These are phyloP conservation scores for Chalaropsis thielavioides DNA, from an alignment of 2,329 filamentous ascomycete genomes.

Conservation along the genomic window DNA sequence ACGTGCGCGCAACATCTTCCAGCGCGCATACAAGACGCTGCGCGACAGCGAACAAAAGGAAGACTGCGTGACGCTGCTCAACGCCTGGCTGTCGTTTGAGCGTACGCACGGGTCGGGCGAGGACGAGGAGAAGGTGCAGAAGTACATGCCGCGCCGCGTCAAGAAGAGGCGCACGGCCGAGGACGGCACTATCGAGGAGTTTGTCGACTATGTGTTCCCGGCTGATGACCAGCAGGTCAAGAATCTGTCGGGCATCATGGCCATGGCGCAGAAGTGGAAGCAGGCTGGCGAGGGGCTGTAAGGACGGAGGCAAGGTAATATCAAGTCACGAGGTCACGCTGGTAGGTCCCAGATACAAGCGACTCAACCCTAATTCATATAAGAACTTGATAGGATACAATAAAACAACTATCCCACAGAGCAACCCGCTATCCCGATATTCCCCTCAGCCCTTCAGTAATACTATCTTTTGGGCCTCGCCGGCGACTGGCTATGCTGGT, in stretches of 20 bases:
- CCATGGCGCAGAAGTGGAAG: conserved; percentile 83
- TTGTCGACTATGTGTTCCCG: conserved; percentile 93
- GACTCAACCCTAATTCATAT: background rate
- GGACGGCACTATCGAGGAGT: conserved; percentile 91
- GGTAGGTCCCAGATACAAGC: background rate
- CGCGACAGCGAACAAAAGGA: conserved; percentile 84
- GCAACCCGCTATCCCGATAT: background rate
- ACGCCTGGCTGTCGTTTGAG: conserved; percentile 88
- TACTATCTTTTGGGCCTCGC: background rate
- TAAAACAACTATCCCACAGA: background rate
- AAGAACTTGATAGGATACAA: background rate
- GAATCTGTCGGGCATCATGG: conserved; percentile 69
- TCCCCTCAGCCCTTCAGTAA: background rate
- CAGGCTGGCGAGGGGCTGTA: conserved; percentile 34
- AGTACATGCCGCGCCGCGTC: conserved; percentile 82
- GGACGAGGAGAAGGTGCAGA: conserved; percentile 70
- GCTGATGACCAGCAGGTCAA: conserved; percentile 79
- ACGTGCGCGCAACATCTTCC: conserved; percentile 70
- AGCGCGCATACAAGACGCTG: conserved; percentile 72
- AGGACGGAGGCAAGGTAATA: conserved; percentile 3
- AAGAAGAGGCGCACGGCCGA: conserved; percentile 88
- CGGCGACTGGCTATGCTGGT: background rate
- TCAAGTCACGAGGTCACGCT: background rate
- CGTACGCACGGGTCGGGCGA: conserved; percentile 60
- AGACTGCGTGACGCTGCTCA: conserved; percentile 82